Base-by-base conservation (phyloP, 2,329 filamentous ascomycete species). In the Emergomyces africanus region DNA sequence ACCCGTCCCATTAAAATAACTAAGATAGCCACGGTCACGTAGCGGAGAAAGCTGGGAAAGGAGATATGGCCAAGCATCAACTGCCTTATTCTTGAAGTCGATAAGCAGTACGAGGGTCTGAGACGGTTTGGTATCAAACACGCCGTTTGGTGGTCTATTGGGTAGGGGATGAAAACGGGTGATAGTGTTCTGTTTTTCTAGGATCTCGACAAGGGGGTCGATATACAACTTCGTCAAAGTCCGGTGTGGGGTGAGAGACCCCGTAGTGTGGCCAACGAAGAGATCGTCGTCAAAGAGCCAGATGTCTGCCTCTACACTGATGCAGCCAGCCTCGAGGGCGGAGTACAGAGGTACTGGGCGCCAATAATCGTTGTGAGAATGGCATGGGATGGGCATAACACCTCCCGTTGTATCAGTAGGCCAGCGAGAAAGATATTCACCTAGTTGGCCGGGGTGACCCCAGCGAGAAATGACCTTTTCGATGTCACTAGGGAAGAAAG, bases 331-430 rank as follows among this genome's bases (percentile, higher is more conserved):
- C 59, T 75, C 71, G 0, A 83, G 70, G 12, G 81, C 81, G n/a
- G 79, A 79, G 65, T 76, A 81, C 0, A 83, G 72, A 0, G 81
- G 81, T 0, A 81, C 72, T 1, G 71, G 72, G 9, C 79, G 78
- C 79, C 79, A 82, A 67, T 83, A 83, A 66, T 83, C 81, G 64
- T 83, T 83, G 64, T 83, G 81, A 2, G 79, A 82, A 64, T 83
- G 80, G 61, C 79, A 82, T 37, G 71, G 72, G 14, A 79, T 75
- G 0, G 80, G 79, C 1, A 70, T 66, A 37, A 81, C 75, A 60
- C 78, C 77, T 25, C 73, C 74, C 3, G 79, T 80, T 62, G 78
- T 72, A 64, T 81, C 78, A 1, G 78, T 74, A 0, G 78, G 75
- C 74, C 73, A 77, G 59, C 67, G 70, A 12, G 59, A 62, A 8